phyloP scores from a whole-genome alignment of 345 rosid species.

The Stellera chamaejasme region DNA sequence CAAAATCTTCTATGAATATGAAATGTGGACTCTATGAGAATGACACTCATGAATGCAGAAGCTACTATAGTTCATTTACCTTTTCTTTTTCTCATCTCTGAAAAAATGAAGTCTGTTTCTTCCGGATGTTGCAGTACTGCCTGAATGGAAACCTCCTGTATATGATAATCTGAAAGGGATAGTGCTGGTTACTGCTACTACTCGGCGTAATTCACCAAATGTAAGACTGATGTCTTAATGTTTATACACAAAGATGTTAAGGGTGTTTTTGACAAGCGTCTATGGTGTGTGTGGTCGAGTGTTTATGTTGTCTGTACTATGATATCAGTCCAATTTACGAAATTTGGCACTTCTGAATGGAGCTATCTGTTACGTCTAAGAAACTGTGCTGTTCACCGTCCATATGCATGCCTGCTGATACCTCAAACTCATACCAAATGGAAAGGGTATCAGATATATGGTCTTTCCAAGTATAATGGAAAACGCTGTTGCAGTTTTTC shows the following conservation, averaged over 20 bases:
- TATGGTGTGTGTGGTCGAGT: too few relatives aligned
- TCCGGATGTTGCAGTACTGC: slow-evolving; percentile 53
- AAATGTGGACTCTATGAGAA: not conserved
- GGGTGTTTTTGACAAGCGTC: too few relatives aligned
- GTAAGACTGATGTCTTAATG: slow-evolving; percentile 25
- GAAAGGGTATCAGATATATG: too few relatives aligned
- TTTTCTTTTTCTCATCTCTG: slow-evolving; percentile 7
- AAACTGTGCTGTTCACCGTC: too few relatives aligned
- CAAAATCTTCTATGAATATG: slow-evolving; percentile 5
- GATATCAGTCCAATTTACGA: too few relatives aligned
- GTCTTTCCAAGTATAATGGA: too few relatives aligned
- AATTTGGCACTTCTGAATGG: too few relatives aligned
- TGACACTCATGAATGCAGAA: not conserved
- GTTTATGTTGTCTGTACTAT: too few relatives aligned
- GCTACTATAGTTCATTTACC: not conserved
- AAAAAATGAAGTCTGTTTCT: not conserved
- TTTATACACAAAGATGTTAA: not conserved
- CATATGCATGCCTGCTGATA: too few relatives aligned
- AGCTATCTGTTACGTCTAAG: too few relatives aligned
- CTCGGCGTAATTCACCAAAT: slow-evolving; percentile 89
- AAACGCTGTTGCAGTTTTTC: too few relatives aligned
- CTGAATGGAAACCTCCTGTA: slow-evolving; percentile 97
- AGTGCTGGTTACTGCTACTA: slow-evolving; percentile 79
- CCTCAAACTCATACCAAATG: too few relatives aligned
- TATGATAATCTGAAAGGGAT: slow-evolving; percentile 80